Evolutionary conservation across 768 basidiomycete genomes (phyloP).

Genomic region (Atractiella rhizophila): DNA sequence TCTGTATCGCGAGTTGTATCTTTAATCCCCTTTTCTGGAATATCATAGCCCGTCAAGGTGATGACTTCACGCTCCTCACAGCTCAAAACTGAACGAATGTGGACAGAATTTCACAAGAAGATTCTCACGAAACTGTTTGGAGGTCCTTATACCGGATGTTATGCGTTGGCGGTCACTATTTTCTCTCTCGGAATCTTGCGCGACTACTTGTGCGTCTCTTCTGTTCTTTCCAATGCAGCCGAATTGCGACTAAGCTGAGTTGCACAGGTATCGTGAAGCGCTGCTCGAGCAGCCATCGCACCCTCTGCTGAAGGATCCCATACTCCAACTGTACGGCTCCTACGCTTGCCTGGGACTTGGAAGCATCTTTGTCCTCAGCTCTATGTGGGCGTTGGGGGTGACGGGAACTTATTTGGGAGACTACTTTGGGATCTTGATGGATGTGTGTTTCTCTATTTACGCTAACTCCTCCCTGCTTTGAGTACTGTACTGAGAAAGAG

Average conservation of each 20-base stretch:
- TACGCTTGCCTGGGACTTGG: constrained; percentile 47
- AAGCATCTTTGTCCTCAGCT: constrained; percentile 60
- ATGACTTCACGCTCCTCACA: neutral
- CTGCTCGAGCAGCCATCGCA: constrained; percentile 47
- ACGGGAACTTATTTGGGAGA: constrained; percentile 61
- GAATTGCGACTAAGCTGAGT: neutral
- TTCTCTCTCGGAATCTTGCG: constrained; percentile 64
- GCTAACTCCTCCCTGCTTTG: neutral
- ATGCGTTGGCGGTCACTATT: constrained; percentile 59
- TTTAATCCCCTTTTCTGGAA: neutral
- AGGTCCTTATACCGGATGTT: constrained; percentile 42
- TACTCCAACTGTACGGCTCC: constrained; percentile 28
- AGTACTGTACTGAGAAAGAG: neutral
- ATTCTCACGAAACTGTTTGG: neutral
- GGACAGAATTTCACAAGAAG: too few species aligned
- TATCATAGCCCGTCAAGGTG: neutral
- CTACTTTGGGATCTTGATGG: constrained; percentile 34
- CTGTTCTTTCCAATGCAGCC: neutral
- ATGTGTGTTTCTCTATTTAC: constrained; percentile 27
- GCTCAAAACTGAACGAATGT: too few species aligned
- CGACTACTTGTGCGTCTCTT: constrained; percentile 45
- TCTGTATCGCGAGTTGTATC: neutral
- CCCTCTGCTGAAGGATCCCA: constrained; percentile 40
- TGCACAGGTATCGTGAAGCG: constrained; percentile 43
- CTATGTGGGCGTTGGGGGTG: constrained; percentile 70